Conservation (phyloP, 2,329 filamentous ascomycete species). For the Exophiala aquamarina region DNA sequence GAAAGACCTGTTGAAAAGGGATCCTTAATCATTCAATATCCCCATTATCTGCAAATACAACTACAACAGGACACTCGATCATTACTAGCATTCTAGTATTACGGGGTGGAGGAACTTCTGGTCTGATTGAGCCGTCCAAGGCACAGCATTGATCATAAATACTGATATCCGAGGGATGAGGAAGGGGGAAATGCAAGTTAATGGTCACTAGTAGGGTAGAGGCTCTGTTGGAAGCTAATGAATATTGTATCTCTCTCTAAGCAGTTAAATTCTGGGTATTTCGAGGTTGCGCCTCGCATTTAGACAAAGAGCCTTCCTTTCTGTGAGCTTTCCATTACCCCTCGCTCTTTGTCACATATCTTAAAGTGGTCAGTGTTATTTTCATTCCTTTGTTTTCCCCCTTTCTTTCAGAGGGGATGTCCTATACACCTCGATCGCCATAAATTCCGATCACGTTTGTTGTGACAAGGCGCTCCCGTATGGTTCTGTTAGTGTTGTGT, state of each 20-base stretch:
- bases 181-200: slow-evolving; percentile 5
- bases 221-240: slow-evolving; percentile 6
- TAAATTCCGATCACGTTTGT: slow-evolving; percentile 7
- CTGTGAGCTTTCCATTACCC: slow-evolving; percentile 6
- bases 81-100: slow-evolving; percentile 5
- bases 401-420: slow-evolving; percentile 5
- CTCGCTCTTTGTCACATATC: slow-evolving; percentile 4
- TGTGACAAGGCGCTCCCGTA: slow-evolving; percentile 5
- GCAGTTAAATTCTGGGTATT: slow-evolving; percentile 4
- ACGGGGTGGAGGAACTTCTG: slow-evolving; percentile 1
- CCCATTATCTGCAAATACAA: slow-evolving; percentile 5
- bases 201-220: slow-evolving; percentile 4
- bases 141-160: not conserved
- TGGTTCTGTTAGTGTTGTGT: slow-evolving; percentile 5
- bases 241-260: slow-evolving; percentile 6
- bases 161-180: slow-evolving; percentile 4
- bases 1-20: slow-evolving; percentile 5
- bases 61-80: slow-evolving; percentile 3
- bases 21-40: slow-evolving; percentile 2
- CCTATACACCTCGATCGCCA: slow-evolving; percentile 6
- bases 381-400: slow-evolving; percentile 5
- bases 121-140: slow-evolving; percentile 1
- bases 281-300: slow-evolving; percentile 5
- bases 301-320: slow-evolving; percentile 5
- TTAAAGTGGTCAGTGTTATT: slow-evolving; percentile 6